These are phyloP conservation scores for Elsinoe batatas DNA, from an alignment of 2,329 filamentous ascomycete species.

Conservation along the genomic window DNA sequence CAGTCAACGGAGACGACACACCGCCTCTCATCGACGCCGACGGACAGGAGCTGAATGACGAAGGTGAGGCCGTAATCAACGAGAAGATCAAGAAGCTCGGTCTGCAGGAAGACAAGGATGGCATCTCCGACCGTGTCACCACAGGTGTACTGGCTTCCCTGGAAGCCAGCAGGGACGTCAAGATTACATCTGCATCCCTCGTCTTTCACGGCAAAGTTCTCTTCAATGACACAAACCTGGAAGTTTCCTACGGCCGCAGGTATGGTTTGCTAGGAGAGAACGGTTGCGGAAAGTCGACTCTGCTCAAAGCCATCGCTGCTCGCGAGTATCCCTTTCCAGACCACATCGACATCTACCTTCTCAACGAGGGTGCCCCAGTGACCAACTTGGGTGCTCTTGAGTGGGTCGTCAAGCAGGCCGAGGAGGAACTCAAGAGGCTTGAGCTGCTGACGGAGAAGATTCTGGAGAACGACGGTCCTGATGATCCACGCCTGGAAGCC, in stretches of 20 bases:
- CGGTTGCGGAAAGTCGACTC: constrained; percentile 97
- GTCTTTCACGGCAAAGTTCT: constrained; percentile 98
- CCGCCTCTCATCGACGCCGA: constrained; percentile 53
- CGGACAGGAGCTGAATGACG: constrained; percentile 45
- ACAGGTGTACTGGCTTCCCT: constrained; percentile 91
- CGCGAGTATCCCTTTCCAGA: constrained; percentile 95
- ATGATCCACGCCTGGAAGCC: constrained; percentile 81
- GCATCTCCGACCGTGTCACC: constrained; percentile 93
- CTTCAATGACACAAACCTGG: constrained; percentile 85
- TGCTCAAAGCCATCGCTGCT: constrained; percentile 86
- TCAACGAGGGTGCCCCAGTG: constrained; percentile 92
- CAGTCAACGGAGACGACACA: constrained; percentile 59
- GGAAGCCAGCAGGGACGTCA: constrained; percentile 79
- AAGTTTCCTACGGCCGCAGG: constrained; percentile 82
- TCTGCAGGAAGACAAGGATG: constrained; percentile 90
- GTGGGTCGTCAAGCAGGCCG: constrained; percentile 92
- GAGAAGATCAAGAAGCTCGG: constrained; percentile 80
- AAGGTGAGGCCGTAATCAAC: constrained; percentile 58
- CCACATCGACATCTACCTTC: constrained; percentile 93
- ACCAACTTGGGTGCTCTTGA: constrained; percentile 84
- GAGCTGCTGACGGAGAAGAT: constrained; percentile 84
- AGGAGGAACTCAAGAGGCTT: constrained; percentile 82
- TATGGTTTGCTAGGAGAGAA: constrained; percentile 97
- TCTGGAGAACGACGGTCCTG: constrained; percentile 83
- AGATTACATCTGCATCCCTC: constrained; percentile 85